A percentile compares a stretch with the other conserved stretches of the same genome.
These are phyloP conservation scores for Fusarium setosum DNA, from an alignment of 2,329 filamentous ascomycete species.

Conservation along the genomic window DNA sequence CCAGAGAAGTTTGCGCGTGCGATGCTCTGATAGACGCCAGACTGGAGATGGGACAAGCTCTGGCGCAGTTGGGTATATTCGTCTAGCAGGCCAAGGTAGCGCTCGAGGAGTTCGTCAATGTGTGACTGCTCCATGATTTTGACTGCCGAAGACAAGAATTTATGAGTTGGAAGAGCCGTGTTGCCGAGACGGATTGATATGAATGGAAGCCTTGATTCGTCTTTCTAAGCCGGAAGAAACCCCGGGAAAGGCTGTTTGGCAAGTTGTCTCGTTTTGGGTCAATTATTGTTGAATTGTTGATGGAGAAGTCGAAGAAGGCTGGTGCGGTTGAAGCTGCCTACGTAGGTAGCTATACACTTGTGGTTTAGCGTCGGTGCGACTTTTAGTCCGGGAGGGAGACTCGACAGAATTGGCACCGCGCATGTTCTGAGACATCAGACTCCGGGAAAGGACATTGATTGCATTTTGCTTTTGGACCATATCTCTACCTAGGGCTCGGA, in stretches of 20 bases:
- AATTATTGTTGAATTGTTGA: background rate
- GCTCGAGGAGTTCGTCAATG: slow-evolving; percentile 73
- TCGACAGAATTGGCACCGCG: background rate
- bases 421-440: background rate
- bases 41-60: slow-evolving; percentile 64
- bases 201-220: background rate
- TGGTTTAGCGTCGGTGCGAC: slow-evolving; percentile 33
- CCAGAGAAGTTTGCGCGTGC: slow-evolving; percentile 82
- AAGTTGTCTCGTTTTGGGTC: background rate
- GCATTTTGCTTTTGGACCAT: background rate
- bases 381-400: too few relatives aligned
- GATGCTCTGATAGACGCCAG: slow-evolving; percentile 67
- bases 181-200: background rate
- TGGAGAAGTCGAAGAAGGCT: slow-evolving; percentile 5
- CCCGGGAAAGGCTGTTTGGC: too few relatives aligned
- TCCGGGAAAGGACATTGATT: background rate
- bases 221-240: too few relatives aligned
- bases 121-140: slow-evolving; percentile 45
- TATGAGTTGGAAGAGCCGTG: background rate
- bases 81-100: slow-evolving; percentile 74
- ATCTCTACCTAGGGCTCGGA: background rate
- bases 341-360: slow-evolving; percentile 13
- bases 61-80: slow-evolving; percentile 71
- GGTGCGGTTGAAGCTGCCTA: slow-evolving; percentile 16
- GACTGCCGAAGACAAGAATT: background rate